A percentile compares a stretch with the other conserved stretches of the same genome.
phyloP scores from a whole-genome alignment of 164 flowering plant species.

The Echeveria elegans region DNA sequence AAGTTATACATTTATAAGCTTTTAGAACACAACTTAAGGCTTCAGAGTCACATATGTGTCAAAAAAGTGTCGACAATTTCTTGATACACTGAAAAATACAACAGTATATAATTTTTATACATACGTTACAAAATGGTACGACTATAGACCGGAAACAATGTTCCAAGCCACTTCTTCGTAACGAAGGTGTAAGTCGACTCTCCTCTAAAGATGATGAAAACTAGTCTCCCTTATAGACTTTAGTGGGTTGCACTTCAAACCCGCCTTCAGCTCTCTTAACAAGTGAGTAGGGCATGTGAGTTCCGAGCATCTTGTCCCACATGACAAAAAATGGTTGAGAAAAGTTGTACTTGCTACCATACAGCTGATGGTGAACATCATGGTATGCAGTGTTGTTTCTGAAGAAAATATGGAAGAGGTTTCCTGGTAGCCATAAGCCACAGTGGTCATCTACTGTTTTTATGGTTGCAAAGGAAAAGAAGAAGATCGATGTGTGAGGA shows the following conservation, averaged over 20 bases:
- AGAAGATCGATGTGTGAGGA: slow-evolving; percentile 6
- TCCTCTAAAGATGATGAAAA: too few species aligned
- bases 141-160: not conserved
- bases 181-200: too few species aligned
- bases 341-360: slow-evolving; percentile 8
- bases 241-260: too few species aligned
- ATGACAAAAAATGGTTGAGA: slow-evolving; percentile 1
- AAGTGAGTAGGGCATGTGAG: not conserved
- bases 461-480: slow-evolving; percentile 6
- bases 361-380: slow-evolving; percentile 9
- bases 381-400: slow-evolving; percentile 10
- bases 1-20: too few species aligned
- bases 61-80: too few species aligned
- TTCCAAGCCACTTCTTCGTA: too few species aligned
- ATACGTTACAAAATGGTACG: not conserved
- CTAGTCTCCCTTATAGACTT: not conserved
- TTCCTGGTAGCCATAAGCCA: slow-evolving; percentile 10
- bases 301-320: slow-evolving; percentile 8
- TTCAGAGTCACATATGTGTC: too few species aligned
- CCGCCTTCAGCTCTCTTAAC: too few species aligned
- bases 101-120: too few species aligned
- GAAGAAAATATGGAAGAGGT: not conserved
- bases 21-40: too few species aligned
- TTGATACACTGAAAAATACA: too few species aligned
- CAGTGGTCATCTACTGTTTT: slow-evolving; percentile 11